phyloP scores from a whole-genome alignment of 83 land plant genomes.

The Diphasiastrum complanatum region DNA sequence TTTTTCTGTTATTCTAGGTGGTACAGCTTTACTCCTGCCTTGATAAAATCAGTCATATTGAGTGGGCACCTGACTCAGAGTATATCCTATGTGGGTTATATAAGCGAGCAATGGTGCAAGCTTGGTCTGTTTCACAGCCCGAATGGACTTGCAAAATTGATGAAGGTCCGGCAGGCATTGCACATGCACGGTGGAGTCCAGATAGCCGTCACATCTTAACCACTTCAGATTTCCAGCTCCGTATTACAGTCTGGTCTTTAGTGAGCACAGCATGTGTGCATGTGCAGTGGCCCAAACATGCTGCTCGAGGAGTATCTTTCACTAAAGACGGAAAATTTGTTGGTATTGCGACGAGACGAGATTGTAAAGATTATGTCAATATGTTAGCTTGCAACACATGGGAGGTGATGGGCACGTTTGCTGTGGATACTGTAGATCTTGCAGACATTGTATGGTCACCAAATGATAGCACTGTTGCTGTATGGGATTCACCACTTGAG shows the following conservation, averaged over 20 bases:
- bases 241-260: constrained; percentile 89
- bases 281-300: constrained; percentile 91
- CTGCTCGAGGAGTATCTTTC: constrained; percentile 76
- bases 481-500: constrained; percentile 89
- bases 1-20: constrained; percentile 70
- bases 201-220: constrained; percentile 93
- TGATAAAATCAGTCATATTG: constrained; percentile 75
- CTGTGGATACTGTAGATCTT: constrained; percentile 76
- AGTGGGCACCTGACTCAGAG: constrained; percentile 92
- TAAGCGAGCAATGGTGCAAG: constrained; percentile 85
- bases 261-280: constrained; percentile 90
- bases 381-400: constrained; percentile 74
- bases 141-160: constrained; percentile 98
- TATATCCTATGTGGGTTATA: constrained; percentile 81
- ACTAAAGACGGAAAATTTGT: constrained; percentile 92
- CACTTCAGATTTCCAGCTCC: constrained; percentile 79
- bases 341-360: constrained; percentile 78
- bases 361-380: constrained; percentile 90
- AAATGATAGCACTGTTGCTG: constrained; percentile 81
- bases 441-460: constrained; percentile 95
- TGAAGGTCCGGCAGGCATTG: constrained; percentile 86
- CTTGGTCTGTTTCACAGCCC: constrained; percentile 82
- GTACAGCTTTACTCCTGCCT: constrained; percentile 81
- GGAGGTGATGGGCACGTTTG: constrained; percentile 89
- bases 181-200: constrained; percentile 96